Conservation (phyloP, 176 grass and related monocot genomes). For the Leersia perrieri region DNA sequence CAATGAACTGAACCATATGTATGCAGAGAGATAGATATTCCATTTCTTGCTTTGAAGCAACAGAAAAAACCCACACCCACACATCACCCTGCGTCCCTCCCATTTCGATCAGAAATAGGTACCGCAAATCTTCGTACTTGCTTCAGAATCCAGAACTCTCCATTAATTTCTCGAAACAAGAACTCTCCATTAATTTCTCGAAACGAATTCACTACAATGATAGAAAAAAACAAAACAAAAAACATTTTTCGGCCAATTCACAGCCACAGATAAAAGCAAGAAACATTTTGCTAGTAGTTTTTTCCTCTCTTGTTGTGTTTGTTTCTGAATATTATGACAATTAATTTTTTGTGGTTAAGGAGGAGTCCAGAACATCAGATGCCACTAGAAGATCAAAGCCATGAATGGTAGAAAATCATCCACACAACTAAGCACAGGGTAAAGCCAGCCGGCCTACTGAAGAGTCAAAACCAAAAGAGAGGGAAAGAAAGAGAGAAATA, state of each 20-base stretch:
- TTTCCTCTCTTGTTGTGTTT: neutral
- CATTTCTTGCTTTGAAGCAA: conserved; percentile 55
- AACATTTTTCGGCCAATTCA: neutral
- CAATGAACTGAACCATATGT: neutral
- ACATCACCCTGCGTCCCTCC: neutral
- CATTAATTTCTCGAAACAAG: neutral
- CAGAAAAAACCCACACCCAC: conserved; percentile 6
- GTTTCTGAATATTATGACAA: neutral
- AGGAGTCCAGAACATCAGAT: conserved; percentile 9
- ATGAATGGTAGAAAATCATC: conserved; percentile 3
- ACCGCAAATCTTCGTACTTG: conserved; percentile 9
- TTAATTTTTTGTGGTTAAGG: conserved; percentile 12
- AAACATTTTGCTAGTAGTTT: neutral
- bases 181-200: neutral
- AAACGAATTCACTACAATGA: neutral
- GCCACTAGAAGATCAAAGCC: conserved; percentile 11
- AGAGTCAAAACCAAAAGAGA: neutral
- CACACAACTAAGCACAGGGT: neutral
- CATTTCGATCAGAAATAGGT: conserved; percentile 37
- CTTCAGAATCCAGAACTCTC: conserved; percentile 13
- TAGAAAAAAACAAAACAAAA: neutral
- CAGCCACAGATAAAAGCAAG: neutral
- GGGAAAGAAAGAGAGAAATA: neutral
- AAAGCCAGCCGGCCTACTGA: neutral
- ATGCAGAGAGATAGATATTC: neutral